Evolutionary conservation across 2,329 filamentous ascomycete genomes (phyloP).

Genomic region (Penicillium sp.): DNA sequence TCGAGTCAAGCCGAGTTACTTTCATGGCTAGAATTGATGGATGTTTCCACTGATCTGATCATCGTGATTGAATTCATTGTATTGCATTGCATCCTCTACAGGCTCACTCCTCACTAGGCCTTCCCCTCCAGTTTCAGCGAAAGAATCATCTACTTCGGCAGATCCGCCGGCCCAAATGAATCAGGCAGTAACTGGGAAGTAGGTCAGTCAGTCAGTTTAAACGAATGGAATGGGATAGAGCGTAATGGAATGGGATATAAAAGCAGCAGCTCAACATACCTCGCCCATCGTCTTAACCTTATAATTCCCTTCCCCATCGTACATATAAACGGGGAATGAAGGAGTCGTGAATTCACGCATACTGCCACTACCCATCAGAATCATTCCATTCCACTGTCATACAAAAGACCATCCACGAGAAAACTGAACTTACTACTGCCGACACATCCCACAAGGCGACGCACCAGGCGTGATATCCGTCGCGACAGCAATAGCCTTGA

Average conservation of each 20-base stretch:
- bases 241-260: too few relatives aligned
- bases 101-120: conserved; percentile 6
- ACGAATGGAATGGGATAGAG: too few relatives aligned
- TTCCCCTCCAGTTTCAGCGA: too few relatives aligned
- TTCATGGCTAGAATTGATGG: too few relatives aligned
- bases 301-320: conserved; percentile 76
- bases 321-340: conserved; percentile 85
- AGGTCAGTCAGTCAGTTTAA: background rate
- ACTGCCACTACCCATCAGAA: conserved; percentile 31
- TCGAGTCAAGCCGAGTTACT: too few relatives aligned
- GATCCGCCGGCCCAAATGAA: conserved; percentile 68
- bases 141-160: conserved; percentile 48
- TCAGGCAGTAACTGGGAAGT: conserved; percentile 67
- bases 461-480: conserved; percentile 73
- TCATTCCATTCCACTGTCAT: too few relatives aligned
- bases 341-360: conserved; percentile 76
- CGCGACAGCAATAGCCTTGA: conserved; percentile 82
- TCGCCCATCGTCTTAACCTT: conserved; percentile 43
- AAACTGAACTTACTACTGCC: conserved; percentile 83
- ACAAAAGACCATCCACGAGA: too few relatives aligned
- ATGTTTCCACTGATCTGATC: too few relatives aligned
- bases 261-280: too few relatives aligned
- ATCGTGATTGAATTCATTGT: background rate
- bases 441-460: conserved; percentile 91
- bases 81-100: too few relatives aligned